These are phyloP conservation scores for Penicillium sp. DNA, from an alignment of 2,329 filamentous ascomycete species.

Conservation along the genomic window DNA sequence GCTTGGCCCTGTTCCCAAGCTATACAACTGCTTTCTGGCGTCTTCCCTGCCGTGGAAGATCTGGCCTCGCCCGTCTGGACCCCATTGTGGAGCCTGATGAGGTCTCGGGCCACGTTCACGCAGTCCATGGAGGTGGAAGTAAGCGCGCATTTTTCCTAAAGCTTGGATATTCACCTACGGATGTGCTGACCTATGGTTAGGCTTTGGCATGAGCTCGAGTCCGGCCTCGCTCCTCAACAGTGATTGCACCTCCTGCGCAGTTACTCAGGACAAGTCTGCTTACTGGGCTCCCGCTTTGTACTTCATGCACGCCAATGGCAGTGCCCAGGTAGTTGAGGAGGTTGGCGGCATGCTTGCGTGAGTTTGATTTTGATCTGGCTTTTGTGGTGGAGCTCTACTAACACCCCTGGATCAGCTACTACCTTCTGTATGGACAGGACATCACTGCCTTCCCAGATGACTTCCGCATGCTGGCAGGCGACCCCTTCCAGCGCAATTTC, in stretches of 20 bases:
- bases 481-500: constrained; percentile 66
- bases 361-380: constrained; percentile 41
- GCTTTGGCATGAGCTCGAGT: constrained; percentile 59
- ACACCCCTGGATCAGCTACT: constrained; percentile 61
- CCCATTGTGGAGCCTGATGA: constrained; percentile 66
- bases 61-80: constrained; percentile 71
- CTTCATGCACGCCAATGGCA: constrained; percentile 68
- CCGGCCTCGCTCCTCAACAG: constrained; percentile 58
- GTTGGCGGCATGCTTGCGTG: constrained; percentile 82
- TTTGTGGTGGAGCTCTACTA: constrained; percentile 8
- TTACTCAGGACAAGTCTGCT: constrained; percentile 77
- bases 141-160: constrained; percentile 40
- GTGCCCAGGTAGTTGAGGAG: constrained; percentile 67
- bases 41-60: constrained; percentile 73
- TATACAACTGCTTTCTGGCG: constrained; percentile 74
- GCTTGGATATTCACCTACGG: background rate
- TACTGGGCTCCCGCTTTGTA: constrained; percentile 83
- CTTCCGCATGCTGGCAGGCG: constrained; percentile 81
- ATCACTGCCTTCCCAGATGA: constrained; percentile 71
- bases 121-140: constrained; percentile 74
- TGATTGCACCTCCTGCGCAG: constrained; percentile 76
- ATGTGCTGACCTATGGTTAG: constrained; percentile 45
- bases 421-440: constrained; percentile 67
- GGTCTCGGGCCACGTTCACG: constrained; percentile 66
- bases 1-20: constrained; percentile 30